phyloP scores from a whole-genome alignment of 2,329 filamentous ascomycete species.

The Atkinsonella hypoxylon region DNA sequence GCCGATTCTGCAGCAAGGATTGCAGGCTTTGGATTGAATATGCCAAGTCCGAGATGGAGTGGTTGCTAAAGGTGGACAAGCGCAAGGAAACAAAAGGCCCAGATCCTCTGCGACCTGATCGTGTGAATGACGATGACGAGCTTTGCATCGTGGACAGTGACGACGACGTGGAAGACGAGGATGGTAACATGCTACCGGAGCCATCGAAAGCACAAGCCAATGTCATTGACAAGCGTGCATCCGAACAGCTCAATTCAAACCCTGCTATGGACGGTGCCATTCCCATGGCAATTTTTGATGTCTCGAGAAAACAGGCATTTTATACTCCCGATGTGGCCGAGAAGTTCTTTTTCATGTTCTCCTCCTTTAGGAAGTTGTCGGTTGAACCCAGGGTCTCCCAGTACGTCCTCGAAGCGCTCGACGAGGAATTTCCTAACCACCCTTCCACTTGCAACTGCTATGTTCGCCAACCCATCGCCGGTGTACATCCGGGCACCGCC shows the following conservation, averaged over 20 bases:
- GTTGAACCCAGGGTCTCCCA: slow-evolving; percentile 55
- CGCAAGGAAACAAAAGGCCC: slow-evolving; percentile 44
- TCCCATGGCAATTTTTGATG: slow-evolving; percentile 82
- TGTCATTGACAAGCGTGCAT: slow-evolving; percentile 34
- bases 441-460: slow-evolving; percentile 57
- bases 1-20: slow-evolving; percentile 75
- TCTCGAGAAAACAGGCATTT: slow-evolving; percentile 66
- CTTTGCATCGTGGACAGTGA: slow-evolving; percentile 31
- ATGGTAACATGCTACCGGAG: slow-evolving; percentile 32
- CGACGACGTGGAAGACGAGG: slow-evolving; percentile 33
- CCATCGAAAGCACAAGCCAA: slow-evolving; percentile 26
- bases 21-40: slow-evolving; percentile 79
- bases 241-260: slow-evolving; percentile 51
- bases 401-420: slow-evolving; percentile 59
- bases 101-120: slow-evolving; percentile 32
- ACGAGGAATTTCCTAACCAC: slow-evolving; percentile 44
- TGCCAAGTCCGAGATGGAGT: slow-evolving; percentile 82
- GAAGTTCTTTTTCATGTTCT: slow-evolving; percentile 71
- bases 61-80: slow-evolving; percentile 68
- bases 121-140: slow-evolving; percentile 36
- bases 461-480: slow-evolving; percentile 58
- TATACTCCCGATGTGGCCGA: slow-evolving; percentile 54
- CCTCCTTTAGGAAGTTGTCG: slow-evolving; percentile 53
- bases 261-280: slow-evolving; percentile 89
- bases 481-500: slow-evolving; percentile 48